Evolutionary conservation across 1,284 basidiomycete species (phyloP).

Genomic region (Sporisorium graminicola): DNA sequence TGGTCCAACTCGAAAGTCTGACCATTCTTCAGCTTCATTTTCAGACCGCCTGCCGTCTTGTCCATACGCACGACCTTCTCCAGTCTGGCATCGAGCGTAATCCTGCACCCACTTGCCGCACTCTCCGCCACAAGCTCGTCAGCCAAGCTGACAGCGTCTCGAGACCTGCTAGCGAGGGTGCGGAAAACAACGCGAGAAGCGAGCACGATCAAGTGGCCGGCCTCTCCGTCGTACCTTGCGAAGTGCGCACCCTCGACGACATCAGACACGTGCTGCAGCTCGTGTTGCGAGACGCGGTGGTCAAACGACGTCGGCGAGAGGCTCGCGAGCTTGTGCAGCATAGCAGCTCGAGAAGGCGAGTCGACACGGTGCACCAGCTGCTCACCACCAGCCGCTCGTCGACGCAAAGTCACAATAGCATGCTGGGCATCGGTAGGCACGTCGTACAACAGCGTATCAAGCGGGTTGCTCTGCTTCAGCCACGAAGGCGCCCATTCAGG

Average conservation of each 20-base stretch:
- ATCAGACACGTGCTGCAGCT: constrained; percentile 27
- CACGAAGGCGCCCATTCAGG: constrained; percentile 41
- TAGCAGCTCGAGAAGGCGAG: neutral
- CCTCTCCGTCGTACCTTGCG: constrained; percentile 1
- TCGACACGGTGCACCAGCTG: constrained; percentile 22
- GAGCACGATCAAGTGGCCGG: constrained; percentile 28
- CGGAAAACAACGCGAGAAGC: constrained; percentile 34
- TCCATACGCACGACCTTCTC: constrained; percentile 29
- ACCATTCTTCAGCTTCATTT: constrained; percentile 35
- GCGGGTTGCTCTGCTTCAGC: constrained; percentile 20
- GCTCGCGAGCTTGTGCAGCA: neutral
- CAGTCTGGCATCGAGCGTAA: constrained; percentile 29
- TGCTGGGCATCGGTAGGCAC: constrained; percentile 58
- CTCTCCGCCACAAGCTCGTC: constrained; percentile 13
- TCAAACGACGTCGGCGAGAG: constrained; percentile 32
- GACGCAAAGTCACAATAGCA: constrained; percentile 44
- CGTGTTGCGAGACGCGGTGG: constrained; percentile 24
- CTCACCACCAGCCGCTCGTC: constrained; percentile 42
- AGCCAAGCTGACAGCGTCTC: constrained; percentile 5
- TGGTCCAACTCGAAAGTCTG: constrained; percentile 10
- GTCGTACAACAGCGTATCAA: constrained; percentile 53
- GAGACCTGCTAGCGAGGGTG: constrained; percentile 5
- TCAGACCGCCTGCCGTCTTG: constrained; percentile 15
- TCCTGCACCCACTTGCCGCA: constrained; percentile 10
- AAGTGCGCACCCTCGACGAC: constrained; percentile 29